Evolutionary conservation across 768 basidiomycete genomes (phyloP).

Genomic region (Serendipita indica): DNA sequence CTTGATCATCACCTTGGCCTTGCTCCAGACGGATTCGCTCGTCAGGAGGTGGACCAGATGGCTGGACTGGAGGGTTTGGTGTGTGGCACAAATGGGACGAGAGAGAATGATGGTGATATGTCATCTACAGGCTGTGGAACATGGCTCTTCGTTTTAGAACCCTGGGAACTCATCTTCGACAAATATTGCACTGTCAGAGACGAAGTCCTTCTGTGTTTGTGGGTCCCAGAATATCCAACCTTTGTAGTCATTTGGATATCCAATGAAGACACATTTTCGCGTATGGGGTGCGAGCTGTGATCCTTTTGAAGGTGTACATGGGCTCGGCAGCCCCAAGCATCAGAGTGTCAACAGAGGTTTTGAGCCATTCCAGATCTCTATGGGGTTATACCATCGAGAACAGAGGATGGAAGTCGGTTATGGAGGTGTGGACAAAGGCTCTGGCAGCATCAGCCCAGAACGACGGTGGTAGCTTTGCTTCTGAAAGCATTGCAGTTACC

Average conservation of each 20-base stretch:
- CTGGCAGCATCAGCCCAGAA: constrained; percentile 4
- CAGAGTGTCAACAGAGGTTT: constrained; percentile 20
- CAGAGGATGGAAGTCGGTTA: constrained; percentile 5
- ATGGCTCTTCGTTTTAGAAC: no score
- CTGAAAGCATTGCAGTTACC: constrained; percentile 12
- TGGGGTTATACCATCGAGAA: constrained; percentile 8
- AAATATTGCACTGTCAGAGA: constrained; percentile 12
- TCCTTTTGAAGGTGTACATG: constrained; percentile 28
- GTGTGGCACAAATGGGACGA: no score
- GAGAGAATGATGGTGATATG: no score
- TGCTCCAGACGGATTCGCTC: no score
- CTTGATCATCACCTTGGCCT: no score
- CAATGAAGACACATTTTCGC: constrained; percentile 26
- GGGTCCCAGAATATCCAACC: constrained; percentile 18
- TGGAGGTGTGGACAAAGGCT: neutral
- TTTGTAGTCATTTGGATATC: constrained; percentile 24
- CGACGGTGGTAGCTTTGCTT: neutral
- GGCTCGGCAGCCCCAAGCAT: constrained; percentile 27
- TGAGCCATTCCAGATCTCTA: constrained; percentile 10
- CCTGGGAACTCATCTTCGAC: constrained; percentile 11
- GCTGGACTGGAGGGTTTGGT: no score
- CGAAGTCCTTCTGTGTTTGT: neutral
- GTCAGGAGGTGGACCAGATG: no score
- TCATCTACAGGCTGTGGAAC: no score
- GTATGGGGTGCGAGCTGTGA: constrained; percentile 14